Base-by-base conservation (phyloP, 805 yeast genomes). In the Yarrowia sp. region DNA sequence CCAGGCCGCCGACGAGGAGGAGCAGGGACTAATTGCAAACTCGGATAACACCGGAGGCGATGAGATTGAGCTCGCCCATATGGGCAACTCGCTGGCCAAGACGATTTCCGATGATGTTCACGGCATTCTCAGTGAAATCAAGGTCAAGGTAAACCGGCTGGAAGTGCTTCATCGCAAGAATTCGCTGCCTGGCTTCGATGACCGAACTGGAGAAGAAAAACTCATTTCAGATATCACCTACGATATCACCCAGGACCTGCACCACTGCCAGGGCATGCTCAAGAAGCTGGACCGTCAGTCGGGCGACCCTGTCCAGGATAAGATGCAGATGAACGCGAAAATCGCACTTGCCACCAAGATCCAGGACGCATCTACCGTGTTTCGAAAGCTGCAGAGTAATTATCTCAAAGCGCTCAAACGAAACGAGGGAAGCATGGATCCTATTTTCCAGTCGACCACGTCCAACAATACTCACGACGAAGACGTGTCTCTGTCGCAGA, bases 321-420 rank as follows among this genome's bases (percentile, higher is more conserved):
- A 39, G 44, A 38, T 61, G 55, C 58, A 40, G 38, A n/a, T 19
- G 50, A 64, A 64, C 19, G 58, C 67, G 13, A 89, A 91, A 76
- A 90, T 91, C 72, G 87, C 87, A 56, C 87, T 93, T 76, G 99
- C 99, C 2, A 81, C 89, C 53, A 87, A 88, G 75, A 87, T 95
- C 24, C 99, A 95, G 76, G 87, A 86, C 49, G 80, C 85, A 53
- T 89, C 96, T 47, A 85, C 93, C 19, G 84, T 83, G 64, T 95
- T 93, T 78, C 81, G 98, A 65, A 90, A 91, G 74, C 79, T 95
- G 73, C 99, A 95, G 76, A 91, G 94, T 74, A 87, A 89, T 71
- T 95, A 95, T 74, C 87, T 95, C 74, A 89, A 91, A 75, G 90
- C 89, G 71, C 80, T 94, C 68, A 64, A 66, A 30, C 86, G 90